Conservation (phyloP, 202 grass and related monocot genomes). For the Miscanthus sacchariflorus region DNA sequence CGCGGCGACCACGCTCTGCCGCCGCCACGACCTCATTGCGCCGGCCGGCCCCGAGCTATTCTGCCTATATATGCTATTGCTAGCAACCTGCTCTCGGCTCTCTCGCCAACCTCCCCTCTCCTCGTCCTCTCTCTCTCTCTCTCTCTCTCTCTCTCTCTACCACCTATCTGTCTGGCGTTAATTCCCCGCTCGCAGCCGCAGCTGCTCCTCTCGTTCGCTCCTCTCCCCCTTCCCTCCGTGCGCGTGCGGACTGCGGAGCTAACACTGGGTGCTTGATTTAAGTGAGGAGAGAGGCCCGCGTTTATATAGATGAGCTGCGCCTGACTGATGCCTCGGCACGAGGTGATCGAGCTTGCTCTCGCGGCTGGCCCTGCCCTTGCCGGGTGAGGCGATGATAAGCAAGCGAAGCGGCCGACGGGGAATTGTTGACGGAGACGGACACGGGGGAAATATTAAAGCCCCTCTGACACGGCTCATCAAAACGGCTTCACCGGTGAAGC, state of each 20-base stretch:
- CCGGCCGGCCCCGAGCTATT: no score
- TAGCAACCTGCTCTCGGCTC: no score
- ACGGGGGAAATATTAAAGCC: no score
- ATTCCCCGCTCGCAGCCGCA: conserved; percentile 13
- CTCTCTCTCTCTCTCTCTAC: neutral
- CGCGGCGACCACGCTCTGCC: neutral
- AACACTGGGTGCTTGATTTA: conserved; percentile 51
- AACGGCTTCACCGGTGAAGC: no score
- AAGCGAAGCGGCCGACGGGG: neutral
- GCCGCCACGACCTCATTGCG: conserved; percentile 23
- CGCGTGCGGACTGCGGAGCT: neutral
- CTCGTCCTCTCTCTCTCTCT: no score
- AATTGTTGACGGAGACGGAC: conserved; percentile 2
- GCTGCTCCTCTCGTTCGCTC: neutral
- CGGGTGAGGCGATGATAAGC: neutral
- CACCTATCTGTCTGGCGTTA: conserved; percentile 24
- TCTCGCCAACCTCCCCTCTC: no score
- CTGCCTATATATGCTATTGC: no score
- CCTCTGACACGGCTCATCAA: no score
- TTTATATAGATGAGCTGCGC: conserved; percentile 61
- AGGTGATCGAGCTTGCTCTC: neutral
- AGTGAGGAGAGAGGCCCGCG: conserved; percentile 44
- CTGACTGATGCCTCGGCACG: neutral
- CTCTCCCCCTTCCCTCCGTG: neutral
- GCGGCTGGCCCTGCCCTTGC: neutral